Percentiles rank a stretch among this genome's conserved stretches.
Evolutionary conservation across 2,329 filamentous ascomycete species (phyloP).

Genomic region (Amauroascus verrucosus): DNA sequence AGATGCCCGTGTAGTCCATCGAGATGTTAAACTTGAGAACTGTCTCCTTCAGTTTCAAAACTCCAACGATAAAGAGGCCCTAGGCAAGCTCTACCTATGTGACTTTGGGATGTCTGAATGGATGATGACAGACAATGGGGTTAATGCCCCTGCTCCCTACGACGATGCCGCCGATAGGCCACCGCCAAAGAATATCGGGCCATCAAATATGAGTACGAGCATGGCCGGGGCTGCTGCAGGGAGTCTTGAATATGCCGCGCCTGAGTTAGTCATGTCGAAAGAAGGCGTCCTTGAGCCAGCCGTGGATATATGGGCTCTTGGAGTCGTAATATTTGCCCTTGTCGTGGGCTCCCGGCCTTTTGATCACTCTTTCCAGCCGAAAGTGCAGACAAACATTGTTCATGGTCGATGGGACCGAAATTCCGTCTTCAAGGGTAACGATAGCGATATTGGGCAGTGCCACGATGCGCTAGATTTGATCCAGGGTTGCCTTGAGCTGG

Average conservation of each 20-base stretch:
- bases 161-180: conserved; percentile 39
- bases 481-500: conserved; percentile 49
- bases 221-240: conserved; percentile 53
- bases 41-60: conserved; percentile 45
- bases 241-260: conserved; percentile 47
- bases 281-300: conserved; percentile 39
- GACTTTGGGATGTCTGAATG: conserved; percentile 63
- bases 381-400: conserved; percentile 50
- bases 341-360: conserved; percentile 54
- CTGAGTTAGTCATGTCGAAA: conserved; percentile 36
- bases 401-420: conserved; percentile 49
- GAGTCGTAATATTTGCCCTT: conserved; percentile 52
- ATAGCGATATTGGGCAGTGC: conserved; percentile 25
- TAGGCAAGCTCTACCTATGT: conserved; percentile 50
- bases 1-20: conserved; percentile 55
- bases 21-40: conserved; percentile 61
- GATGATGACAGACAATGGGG: conserved; percentile 47
- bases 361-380: conserved; percentile 49
- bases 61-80: conserved; percentile 33
- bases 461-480: conserved; percentile 48
- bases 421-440: conserved; percentile 39
- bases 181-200: conserved; percentile 43
- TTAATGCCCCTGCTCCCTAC: conserved; percentile 42
- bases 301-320: conserved; percentile 58
- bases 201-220: conserved; percentile 46